Base-by-base conservation (phyloP, 2,329 filamentous ascomycete genomes). In the Fusarium humuli region DNA sequence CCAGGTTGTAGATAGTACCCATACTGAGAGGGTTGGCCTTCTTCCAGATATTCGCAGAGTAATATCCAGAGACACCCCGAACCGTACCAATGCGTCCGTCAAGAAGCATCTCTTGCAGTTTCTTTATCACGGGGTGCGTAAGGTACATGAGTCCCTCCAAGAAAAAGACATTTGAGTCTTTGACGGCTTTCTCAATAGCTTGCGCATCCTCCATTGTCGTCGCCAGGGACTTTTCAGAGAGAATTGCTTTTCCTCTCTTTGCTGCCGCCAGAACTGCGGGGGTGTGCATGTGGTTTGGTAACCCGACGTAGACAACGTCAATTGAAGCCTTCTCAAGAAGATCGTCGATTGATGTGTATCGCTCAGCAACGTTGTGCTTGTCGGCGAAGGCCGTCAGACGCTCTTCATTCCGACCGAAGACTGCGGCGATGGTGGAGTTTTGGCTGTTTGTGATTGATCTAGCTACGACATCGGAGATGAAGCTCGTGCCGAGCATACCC, bases 241-340 rank as follows among this genome's bases (percentile, higher is more conserved):
- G 4, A 1, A 64, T 63, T 11, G 61, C 61, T 29, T 44, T 64
- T 25, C 61, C 61, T 46, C 61, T 59, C 58, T 64, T 64, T 14
- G 61, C 48, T 18, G 58, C 58, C 9, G 61, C 61, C 2, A 64
- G 23, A 9, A 64, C 61, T 16, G 61, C 61, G 48, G 58, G 49
- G 18, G 48, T 63, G 23, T 64, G 61, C 61, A 64, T 64, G 22
- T 64, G 61, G n/a, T 64, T 64, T 29, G 61, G 61, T 29, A 64
- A 25, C 5, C 61, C 61, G 18, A 64, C 58, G 7, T 64, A 64
- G 3, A 64, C 61, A 5, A 64, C 58, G 10, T 64, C 61, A 6
- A 64, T 48, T 9, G 37, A 27, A n/a, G 61, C 61, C 18, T 48
- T 63, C 8, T 64, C 58, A 0, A 64, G 48, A 0, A 64, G 27